Percentiles rank a stretch among this genome's conserved stretches.
These are phyloP conservation scores for Cardamine occulta DNA, from an alignment of 345 rosid species.

Conservation along the genomic window DNA sequence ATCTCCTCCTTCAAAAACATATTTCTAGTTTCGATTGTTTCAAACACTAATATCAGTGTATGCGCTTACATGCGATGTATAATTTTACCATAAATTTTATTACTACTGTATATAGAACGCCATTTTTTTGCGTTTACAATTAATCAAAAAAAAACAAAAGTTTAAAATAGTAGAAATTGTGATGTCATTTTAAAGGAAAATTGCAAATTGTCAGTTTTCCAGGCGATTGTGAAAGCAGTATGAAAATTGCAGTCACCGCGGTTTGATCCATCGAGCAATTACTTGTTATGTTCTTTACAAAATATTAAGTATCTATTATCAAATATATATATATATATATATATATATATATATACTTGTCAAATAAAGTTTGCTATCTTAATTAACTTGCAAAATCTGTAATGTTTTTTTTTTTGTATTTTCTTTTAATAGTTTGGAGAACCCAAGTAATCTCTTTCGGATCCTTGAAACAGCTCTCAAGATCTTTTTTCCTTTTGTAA, in stretches of 20 bases:
- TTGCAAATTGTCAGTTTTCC: slow-evolving; percentile 38
- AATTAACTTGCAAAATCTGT: not conserved
- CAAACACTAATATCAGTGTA: not conserved
- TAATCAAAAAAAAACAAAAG: not conserved
- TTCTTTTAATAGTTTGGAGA: not conserved
- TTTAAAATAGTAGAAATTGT: not conserved
- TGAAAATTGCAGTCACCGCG: slow-evolving; percentile 60
- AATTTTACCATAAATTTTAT: not conserved
- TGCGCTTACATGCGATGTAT: not conserved
- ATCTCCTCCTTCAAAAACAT: not conserved
- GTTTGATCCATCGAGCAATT: slow-evolving; percentile 27
- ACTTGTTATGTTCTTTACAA: slow-evolving; percentile 16
- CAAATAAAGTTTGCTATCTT: slow-evolving; percentile 24
- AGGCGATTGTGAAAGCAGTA: slow-evolving; percentile 53
- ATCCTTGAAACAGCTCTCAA: no score
- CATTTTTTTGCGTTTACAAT: not conserved
- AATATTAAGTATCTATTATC: not conserved
- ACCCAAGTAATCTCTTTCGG: no score
- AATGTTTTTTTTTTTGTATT: not conserved
- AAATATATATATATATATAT: no score
- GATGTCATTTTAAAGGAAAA: not conserved
- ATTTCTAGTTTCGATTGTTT: not conserved
- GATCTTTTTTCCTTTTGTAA: no score
- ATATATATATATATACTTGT: no score
- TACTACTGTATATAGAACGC: no score